phyloP scores from a whole-genome alignment of 139 green algal genomes.

The Cymbomonas tetramitiformis region DNA sequence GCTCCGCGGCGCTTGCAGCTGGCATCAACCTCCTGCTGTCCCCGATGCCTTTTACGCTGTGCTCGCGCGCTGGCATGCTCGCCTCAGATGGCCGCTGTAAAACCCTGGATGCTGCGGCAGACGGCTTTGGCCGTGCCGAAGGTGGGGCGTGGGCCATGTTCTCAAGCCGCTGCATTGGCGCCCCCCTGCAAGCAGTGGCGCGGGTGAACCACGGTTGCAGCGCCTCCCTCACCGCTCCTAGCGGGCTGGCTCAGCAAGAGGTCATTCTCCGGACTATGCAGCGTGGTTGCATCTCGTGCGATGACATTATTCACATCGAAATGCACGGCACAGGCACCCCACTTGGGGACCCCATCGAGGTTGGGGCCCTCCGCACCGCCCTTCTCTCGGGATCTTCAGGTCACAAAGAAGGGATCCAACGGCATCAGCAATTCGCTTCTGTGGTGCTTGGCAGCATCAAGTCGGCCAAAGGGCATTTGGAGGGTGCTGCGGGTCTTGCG shows the following conservation, averaged over 20 bases:
- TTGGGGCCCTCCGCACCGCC: slow-evolving; percentile 43
- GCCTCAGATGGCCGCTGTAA: slow-evolving; percentile 61
- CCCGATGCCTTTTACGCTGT: slow-evolving; percentile 29
- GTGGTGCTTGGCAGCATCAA: no score
- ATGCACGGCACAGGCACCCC: slow-evolving; percentile 70
- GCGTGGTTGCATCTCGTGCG: slow-evolving; percentile 14
- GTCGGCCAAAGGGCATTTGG: slow-evolving; percentile 2
- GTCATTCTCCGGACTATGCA: slow-evolving; percentile 45
- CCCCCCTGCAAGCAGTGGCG: slow-evolving; percentile 6
- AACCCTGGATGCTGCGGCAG: slow-evolving; percentile 58
- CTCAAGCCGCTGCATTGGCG: slow-evolving; percentile 4
- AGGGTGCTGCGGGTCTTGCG: slow-evolving; percentile 1
- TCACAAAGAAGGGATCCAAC: neutral
- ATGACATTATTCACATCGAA: slow-evolving; percentile 28
- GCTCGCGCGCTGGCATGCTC: slow-evolving; percentile 44
- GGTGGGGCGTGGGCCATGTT: slow-evolving; percentile 20
- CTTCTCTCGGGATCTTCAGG: neutral
- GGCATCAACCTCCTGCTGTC: slow-evolving; percentile 57
- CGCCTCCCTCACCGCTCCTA: slow-evolving; percentile 66
- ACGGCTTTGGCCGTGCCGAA: slow-evolving; percentile 69
- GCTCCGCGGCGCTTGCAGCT: neutral
- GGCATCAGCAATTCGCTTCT: no score
- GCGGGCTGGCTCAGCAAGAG: slow-evolving; percentile 61
- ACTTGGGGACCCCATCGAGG: slow-evolving; percentile 74
- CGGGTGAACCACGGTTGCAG: slow-evolving; percentile 69